Conservation (phyloP, 164 flowering plant species). For the Tetrastigma voinierianum region DNA sequence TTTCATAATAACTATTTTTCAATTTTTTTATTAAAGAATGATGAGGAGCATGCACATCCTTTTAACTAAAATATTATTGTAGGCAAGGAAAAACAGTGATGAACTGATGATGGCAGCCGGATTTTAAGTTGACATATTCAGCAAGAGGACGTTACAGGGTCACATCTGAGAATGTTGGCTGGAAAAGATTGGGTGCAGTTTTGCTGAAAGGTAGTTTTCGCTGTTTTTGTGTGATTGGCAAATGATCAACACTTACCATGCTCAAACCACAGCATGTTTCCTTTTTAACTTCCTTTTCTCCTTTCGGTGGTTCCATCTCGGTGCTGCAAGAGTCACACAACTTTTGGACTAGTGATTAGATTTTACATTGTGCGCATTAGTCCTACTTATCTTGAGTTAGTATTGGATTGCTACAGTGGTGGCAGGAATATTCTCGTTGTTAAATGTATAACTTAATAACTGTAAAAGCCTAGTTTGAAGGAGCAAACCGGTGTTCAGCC, state of each 20-base stretch:
- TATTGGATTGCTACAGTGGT: no score
- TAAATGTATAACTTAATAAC: no score
- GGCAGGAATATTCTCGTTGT: no score
- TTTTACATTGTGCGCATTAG: no score
- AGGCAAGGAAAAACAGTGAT: constrained; percentile 48
- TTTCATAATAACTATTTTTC: no score
- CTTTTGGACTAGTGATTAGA: no score
- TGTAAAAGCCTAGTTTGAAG: no score
- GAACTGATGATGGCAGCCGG: constrained; percentile 63
- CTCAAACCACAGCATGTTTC: background rate
- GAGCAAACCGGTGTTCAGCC: no score
- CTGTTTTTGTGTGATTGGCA: no score
- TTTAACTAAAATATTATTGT: constrained; percentile 16
- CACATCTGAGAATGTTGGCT: constrained; percentile 80
- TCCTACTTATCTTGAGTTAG: no score
- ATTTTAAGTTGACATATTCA: constrained; percentile 63
- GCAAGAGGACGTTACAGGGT: constrained; percentile 94
- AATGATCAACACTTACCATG: background rate
- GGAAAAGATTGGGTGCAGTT: constrained; percentile 69
- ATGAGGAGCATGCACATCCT: no score
- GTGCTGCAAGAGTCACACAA: constrained; percentile 67
- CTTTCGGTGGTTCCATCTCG: constrained; percentile 50
- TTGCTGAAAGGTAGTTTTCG: background rate
- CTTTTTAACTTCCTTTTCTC: constrained; percentile 14
- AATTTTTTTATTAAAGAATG: no score